phyloP scores from a whole-genome alignment of 352 stramenopile genomes.

The Pythium vanterpoolii region DNA sequence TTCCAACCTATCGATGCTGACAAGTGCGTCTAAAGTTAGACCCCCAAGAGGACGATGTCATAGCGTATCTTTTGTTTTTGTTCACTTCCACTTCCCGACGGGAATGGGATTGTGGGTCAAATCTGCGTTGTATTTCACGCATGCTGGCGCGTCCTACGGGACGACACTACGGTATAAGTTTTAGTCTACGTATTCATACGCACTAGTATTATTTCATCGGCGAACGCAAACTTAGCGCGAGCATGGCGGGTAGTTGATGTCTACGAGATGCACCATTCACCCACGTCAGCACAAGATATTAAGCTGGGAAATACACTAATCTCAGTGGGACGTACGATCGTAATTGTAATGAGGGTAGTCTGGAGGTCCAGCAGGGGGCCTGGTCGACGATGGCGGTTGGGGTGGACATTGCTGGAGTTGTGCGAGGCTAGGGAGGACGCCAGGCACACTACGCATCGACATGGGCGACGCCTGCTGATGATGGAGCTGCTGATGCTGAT shows the following conservation, averaged over 20 bases:
- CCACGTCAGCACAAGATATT: no score
- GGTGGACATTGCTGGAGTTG: constrained; percentile 17
- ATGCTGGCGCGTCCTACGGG: background rate
- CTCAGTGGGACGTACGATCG: constrained; percentile 10
- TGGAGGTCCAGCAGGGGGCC: background rate
- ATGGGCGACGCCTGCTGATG: background rate
- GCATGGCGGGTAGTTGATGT: constrained; percentile 18
- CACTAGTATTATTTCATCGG: no score
- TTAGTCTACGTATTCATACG: constrained; percentile 6
- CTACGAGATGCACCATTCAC: background rate
- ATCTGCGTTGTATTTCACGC: background rate
- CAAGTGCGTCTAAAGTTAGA: no score
- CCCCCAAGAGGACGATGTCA: no score
- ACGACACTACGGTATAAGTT: constrained; percentile 17
- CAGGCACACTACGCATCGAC: background rate
- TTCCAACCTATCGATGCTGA: no score
- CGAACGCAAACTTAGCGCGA: no score
- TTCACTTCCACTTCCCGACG: no score
- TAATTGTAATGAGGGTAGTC: constrained; percentile 14
- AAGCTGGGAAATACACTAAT: no score
- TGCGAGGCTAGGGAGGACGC: constrained; percentile 18
- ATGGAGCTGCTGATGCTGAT: background rate
- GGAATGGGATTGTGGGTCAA: no score
- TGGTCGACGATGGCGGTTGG: background rate
- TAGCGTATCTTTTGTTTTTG: no score